Conservation (phyloP, 495 filamentous ascomycete species). For the Daldinia loculata region DNA sequence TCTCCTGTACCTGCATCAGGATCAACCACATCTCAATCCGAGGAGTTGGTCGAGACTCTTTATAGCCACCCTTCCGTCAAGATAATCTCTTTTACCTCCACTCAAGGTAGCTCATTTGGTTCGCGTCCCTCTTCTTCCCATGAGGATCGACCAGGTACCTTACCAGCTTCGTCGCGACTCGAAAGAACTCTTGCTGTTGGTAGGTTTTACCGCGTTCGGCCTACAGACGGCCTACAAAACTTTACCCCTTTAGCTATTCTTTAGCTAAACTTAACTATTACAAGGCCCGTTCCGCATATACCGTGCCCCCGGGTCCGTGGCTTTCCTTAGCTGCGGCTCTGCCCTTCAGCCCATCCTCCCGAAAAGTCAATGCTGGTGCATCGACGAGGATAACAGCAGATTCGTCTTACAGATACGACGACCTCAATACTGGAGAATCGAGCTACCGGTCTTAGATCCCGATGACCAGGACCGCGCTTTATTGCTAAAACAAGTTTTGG, state of each 20-base stretch:
- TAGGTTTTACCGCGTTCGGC: conserved; percentile 47
- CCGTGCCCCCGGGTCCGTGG: conserved; percentile 78
- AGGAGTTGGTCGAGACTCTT: conserved; percentile 69
- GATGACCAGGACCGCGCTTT: conserved; percentile 68
- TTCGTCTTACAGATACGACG: conserved; percentile 83
- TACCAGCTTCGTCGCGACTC: conserved; percentile 77
- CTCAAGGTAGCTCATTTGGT: conserved; percentile 50
- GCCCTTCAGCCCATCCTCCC: conserved; percentile 84
- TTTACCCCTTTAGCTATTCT: conserved; percentile 13
- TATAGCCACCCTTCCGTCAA: conserved; percentile 72
- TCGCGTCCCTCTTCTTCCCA: conserved; percentile 45
- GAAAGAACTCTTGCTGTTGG: conserved; percentile 85
- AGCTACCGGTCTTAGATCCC: conserved; percentile 70
- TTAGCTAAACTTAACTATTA: conserved; percentile 18
- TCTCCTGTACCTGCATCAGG: conserved; percentile 26
- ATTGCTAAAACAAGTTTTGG: conserved; percentile 73
- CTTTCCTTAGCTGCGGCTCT: conserved; percentile 83
- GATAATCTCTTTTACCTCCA: conserved; percentile 70
- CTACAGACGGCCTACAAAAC: conserved; percentile 2
- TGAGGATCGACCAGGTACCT: conserved; percentile 58
- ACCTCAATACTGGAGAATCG: conserved; percentile 88
- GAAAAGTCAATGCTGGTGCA: conserved; percentile 91
- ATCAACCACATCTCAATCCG: conserved; percentile 24
- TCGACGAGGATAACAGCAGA: conserved; percentile 78
- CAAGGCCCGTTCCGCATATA: conserved; percentile 81